These are phyloP conservation scores for Lepiota venenata DNA, from an alignment of 768 basidiomycete genomes.

Conservation along the genomic window DNA sequence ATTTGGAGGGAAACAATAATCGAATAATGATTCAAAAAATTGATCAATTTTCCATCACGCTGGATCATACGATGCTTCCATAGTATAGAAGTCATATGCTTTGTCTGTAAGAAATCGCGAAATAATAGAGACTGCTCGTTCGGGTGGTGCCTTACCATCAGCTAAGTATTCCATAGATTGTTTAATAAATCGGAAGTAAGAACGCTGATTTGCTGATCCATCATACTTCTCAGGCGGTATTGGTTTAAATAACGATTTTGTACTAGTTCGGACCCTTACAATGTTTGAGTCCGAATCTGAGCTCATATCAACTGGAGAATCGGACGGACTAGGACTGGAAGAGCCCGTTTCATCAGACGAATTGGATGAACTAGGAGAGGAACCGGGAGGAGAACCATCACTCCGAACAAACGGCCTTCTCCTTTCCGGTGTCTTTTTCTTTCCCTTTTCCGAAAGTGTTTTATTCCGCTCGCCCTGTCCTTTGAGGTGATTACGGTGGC, in stretches of 20 bases:
- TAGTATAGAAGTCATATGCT: constrained; percentile 29
- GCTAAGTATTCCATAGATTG: constrained; percentile 20
- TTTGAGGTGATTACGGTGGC: no score
- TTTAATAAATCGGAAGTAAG: constrained; percentile 22
- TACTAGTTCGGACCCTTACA: no score
- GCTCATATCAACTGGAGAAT: no score
- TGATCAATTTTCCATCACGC: constrained; percentile 20
- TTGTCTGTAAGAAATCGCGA: constrained; percentile 26
- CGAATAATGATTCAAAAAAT: constrained; percentile 29
- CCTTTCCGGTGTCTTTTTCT: no score
- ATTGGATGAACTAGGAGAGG: no score
- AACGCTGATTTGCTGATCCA: constrained; percentile 18
- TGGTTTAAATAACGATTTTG: constrained; percentile 17
- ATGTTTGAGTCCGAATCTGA: no score
- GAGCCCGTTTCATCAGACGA: no score
- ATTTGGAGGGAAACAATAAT: constrained; percentile 31
- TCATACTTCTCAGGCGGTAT: constrained; percentile 21
- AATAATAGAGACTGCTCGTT: constrained; percentile 18
- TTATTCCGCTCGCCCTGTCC: no score
- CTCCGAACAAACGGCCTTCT: no score
- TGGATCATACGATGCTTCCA: constrained; percentile 20
- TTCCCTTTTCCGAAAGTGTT: no score
- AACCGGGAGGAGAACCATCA: no score
- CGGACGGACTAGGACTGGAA: no score
- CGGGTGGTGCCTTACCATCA: constrained; percentile 14